Percentiles rank a stretch among this genome's conserved stretches.
Conservation (phyloP, 768 basidiomycete species). For the Amanita inopinata region DNA sequence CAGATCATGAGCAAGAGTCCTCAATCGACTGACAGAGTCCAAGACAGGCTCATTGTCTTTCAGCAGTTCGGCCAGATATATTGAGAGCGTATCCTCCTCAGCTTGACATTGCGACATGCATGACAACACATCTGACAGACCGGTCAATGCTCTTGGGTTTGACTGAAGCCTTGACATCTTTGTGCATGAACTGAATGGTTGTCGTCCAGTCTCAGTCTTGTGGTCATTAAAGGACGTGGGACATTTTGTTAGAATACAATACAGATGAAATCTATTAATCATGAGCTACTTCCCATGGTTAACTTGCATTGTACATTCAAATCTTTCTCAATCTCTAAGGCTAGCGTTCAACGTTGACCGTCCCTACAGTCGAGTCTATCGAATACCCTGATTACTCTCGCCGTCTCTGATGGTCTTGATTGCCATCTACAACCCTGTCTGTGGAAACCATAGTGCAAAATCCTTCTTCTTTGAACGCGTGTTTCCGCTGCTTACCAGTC, state of each 20-base stretch:
- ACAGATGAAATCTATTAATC: too few relatives aligned
- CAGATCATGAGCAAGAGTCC: slow-evolving; percentile 49
- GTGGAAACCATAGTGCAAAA: slow-evolving; percentile 49
- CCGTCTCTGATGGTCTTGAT: slow-evolving; percentile 39
- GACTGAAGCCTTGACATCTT: too few relatives aligned
- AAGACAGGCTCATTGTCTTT: slow-evolving; percentile 59
- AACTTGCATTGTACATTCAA: too few relatives aligned
- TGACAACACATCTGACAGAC: slow-evolving; percentile 61
- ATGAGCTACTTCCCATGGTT: too few relatives aligned
- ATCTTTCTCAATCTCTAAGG: too few relatives aligned
- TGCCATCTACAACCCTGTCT: slow-evolving; percentile 69
- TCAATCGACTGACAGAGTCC: slow-evolving; percentile 50
- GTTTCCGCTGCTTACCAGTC: slow-evolving; percentile 47
- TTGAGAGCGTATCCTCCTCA: slow-evolving; percentile 68
- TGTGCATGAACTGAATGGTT: too few relatives aligned
- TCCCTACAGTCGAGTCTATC: too few relatives aligned
- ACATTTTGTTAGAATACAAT: too few relatives aligned
- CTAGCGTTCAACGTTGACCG: too few relatives aligned
- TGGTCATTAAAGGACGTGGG: too few relatives aligned
- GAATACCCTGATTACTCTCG: too few relatives aligned
- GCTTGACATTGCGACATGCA: slow-evolving; percentile 62
- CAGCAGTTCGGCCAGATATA: slow-evolving; percentile 60
- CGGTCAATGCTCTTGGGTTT: slow-evolving; percentile 39
- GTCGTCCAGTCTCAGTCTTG: too few relatives aligned
- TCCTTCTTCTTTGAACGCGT: slow-evolving; percentile 51